A percentile compares a stretch with the other conserved stretches of the same genome.
Conservation (phyloP, 352 stramenopile species). For the Globisporangium camurandrum region DNA sequence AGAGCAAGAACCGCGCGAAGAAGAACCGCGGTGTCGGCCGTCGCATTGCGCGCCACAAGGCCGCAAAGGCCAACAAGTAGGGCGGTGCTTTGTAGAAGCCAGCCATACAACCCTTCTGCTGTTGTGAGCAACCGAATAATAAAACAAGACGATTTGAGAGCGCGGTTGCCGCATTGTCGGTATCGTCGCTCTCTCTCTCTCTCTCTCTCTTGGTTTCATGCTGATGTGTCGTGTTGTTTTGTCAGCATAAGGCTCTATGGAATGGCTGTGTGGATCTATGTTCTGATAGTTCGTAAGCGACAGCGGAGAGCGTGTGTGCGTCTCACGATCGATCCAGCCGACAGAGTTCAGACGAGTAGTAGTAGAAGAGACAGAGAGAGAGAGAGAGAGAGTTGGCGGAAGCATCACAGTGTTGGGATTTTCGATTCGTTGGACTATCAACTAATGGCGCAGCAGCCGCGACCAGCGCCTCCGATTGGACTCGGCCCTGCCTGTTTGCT, state of each 20-base stretch:
- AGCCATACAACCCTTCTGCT: too few species aligned
- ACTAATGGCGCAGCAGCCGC: conserved; percentile 42
- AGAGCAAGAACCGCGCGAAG: conserved; percentile 98
- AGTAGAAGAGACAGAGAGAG: too few species aligned
- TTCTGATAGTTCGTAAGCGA: too few species aligned
- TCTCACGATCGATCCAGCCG: too few species aligned
- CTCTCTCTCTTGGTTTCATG: not conserved
- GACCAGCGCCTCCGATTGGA: conserved; percentile 17
- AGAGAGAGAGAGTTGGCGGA: too few species aligned
- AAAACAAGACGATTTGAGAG: conserved; percentile 4
- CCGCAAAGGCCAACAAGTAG: conserved; percentile 96
- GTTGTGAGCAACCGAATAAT: conserved; percentile 17
- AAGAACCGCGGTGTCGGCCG: conserved; percentile 97
- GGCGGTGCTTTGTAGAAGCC: conserved; percentile 28
- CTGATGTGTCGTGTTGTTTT: too few species aligned
- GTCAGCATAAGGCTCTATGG: too few species aligned
- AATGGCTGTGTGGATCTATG: too few species aligned
- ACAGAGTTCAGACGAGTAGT: too few species aligned
- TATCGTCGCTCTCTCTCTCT: not conserved
- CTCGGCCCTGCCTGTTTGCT: conserved; percentile 54
- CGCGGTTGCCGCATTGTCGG: not conserved
- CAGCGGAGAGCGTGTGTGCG: too few species aligned
- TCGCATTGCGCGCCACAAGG: conserved; percentile 98
- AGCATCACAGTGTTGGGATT: too few species aligned
- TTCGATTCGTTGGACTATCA: too few species aligned